Evolutionary conservation across 2,329 filamentous ascomycete genomes (phyloP), one percentile per base, ranked within the genome.

Genomic region (Teratosphaeria destructans): DNA sequence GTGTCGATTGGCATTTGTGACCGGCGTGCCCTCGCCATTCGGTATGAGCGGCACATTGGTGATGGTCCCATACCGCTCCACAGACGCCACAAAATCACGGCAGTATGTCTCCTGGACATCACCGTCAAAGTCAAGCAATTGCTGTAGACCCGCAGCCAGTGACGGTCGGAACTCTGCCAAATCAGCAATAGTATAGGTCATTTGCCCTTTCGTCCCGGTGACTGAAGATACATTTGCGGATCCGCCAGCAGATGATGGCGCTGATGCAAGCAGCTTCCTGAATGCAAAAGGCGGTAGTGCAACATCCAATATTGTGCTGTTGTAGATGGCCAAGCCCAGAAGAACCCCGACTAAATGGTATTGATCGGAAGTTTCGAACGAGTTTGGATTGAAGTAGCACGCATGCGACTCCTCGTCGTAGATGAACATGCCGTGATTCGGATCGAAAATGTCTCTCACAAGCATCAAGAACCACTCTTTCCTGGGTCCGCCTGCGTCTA

Each of bases 401-500:
- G 88, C 90, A 54, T 84, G 83, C 3, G 91, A 95, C 68, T 96
- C 90, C 57, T 95, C 90, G 63, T 96, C 92, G 72, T 95, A 96
- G 7, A 88, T 78, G 71, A 96, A 96, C 74, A 96, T 84, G n/a
- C 90, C 90, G 76, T 95, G 88, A 65, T 92, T 85, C 3, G 90
- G 90, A 67, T 95, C 91, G 74, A 96, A 96, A 35, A 96, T 86
- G 70, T 96, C 92, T 65, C 91, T 82, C 55, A 94, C 86, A 26
- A 96, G 81, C 60, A 96, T 81, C 56, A 96, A 76, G 70, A 96
- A 96, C 92, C 92, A 96, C 75, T 96, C 92, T 73, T 96, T 96
- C 59, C 90, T 85, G 59, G 95, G 78, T 0, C 92, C 92, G 43
- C 92, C 92, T 4, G 88, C 90, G 75, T 96, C 92, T 56, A 96